These are phyloP conservation scores for Volutella citrinella DNA, from an alignment of 2,329 filamentous ascomycete species.

Conservation along the genomic window DNA sequence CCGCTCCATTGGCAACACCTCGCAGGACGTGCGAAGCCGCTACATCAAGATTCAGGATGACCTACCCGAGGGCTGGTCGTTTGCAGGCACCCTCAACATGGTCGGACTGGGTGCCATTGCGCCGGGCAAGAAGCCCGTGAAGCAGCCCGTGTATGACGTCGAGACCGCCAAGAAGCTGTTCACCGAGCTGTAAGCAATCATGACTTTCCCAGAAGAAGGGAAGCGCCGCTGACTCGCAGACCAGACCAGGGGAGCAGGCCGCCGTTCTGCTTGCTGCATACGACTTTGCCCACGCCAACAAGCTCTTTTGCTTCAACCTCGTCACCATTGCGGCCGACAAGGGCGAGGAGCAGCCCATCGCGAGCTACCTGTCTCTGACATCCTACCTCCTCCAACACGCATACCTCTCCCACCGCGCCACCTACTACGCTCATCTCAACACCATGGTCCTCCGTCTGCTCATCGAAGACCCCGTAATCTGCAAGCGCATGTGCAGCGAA, in stretches of 20 bases:
- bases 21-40: slow-evolving; percentile 62
- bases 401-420: slow-evolving; percentile 73
- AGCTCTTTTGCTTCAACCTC: slow-evolving; percentile 86
- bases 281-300: slow-evolving; percentile 92
- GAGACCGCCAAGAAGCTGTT: slow-evolving; percentile 85
- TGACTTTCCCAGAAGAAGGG: background rate
- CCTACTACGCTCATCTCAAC: slow-evolving; percentile 80
- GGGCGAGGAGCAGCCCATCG: slow-evolving; percentile 69
- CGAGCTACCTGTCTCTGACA: slow-evolving; percentile 79
- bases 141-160: slow-evolving; percentile 58
- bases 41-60: slow-evolving; percentile 90
- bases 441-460: slow-evolving; percentile 83
- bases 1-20: slow-evolving; percentile 70
- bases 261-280: slow-evolving; percentile 82
- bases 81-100: slow-evolving; percentile 77
- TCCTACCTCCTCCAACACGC: slow-evolving; percentile 95
- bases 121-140: slow-evolving; percentile 62
- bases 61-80: slow-evolving; percentile 82
- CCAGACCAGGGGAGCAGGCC: slow-evolving; percentile 74
- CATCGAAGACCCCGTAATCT: slow-evolving; percentile 78
- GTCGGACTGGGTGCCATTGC: slow-evolving; percentile 79
- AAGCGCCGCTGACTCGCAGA: slow-evolving; percentile 5
- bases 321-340: slow-evolving; percentile 62
- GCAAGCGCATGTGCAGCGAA: slow-evolving; percentile 80
- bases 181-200: slow-evolving; percentile 62